Conservation (phyloP, 208 protist species). For the Entamoeba histolytica region DNA sequence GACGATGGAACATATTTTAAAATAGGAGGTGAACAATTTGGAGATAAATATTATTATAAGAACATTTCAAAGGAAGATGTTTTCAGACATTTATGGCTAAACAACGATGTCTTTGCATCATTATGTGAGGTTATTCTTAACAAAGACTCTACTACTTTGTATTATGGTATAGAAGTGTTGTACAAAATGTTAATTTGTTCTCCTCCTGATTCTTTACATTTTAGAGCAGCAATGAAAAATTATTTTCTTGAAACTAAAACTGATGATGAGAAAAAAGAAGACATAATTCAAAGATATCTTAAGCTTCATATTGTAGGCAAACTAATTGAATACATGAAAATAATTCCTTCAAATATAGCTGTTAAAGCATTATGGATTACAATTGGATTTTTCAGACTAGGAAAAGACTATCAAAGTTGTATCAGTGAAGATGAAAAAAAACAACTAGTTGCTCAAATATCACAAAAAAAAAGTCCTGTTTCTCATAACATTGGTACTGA, state of each 20-base stretch:
- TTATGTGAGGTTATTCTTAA: neutral
- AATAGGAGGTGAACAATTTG: neutral
- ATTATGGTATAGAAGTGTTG: neutral
- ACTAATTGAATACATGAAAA: neutral
- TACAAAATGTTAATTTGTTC: neutral
- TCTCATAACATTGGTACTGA: neutral
- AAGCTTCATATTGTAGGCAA: neutral
- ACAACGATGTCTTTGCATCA: neutral
- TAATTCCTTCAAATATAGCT: neutral
- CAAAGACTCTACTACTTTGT: neutral
- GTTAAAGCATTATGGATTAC: neutral
- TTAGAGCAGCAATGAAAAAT: neutral
- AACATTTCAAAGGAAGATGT: too few species aligned
- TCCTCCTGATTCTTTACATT: neutral
- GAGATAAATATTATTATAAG: neutral
- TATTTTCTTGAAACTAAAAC: neutral
- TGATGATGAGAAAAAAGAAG: neutral
- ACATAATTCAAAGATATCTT: neutral
- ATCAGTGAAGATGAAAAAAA: neutral
- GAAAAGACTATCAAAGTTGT: neutral
- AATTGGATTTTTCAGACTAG: neutral
- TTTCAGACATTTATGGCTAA: neutral
- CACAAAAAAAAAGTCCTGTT: neutral
- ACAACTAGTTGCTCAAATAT: neutral
- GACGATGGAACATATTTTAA: neutral